Evolutionary conservation across 495 filamentous ascomycete species (phyloP), one percentile per base, ranked within the genome.

Genomic region (Thermothielavioides terrestris): DNA sequence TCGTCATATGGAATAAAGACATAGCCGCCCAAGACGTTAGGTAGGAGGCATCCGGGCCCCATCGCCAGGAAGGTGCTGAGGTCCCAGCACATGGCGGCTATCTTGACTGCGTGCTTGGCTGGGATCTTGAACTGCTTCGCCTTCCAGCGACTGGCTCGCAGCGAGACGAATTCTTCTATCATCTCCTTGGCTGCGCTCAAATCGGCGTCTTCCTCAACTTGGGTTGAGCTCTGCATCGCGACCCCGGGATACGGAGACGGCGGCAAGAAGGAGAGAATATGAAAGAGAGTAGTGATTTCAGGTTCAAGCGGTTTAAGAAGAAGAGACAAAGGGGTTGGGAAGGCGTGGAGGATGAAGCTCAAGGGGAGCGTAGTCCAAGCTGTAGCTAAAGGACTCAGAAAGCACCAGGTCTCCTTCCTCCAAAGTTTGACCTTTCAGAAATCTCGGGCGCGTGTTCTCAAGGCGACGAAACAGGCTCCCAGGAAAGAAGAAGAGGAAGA

Each of bases 151-250:
- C 49, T 23, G 8, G 58, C 4, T 35, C 54, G 43, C 30, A 54
- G 51, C 12, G 35, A 26, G 20, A 63, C 26, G 23, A 58, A 46
- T 7, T 49, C 36, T 23, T 60, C 44, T 34, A 57, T 58, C n/a
- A 52, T 18, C 39, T 44, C 32, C 34, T 25, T 22, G 2, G 18
- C 5, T 14, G 42, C 35, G 9, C 21, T 7, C 1, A 6, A 1
- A 12, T 3, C 18, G 15, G 21, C 10, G 20, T 1, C 15, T 3
- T 10, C 30, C n/a, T 35, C 15, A 14, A 25, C 18, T 25, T 0
- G 35, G 7, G 15, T 23, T 31, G 26, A 20, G 20, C 10, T 41
- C 14, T 30, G 27, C 46, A 49, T 49, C 9, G 10, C 14, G 34
- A n/a, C n/a, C n/a, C n/a, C n/a, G n/a, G n/a, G 27, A 6, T 28